A percentile compares a stretch with the other conserved stretches of the same genome.
Evolutionary conservation across 805 yeast genomes (phyloP).

Genomic region (Wickerhamomyces sydowiorum): DNA sequence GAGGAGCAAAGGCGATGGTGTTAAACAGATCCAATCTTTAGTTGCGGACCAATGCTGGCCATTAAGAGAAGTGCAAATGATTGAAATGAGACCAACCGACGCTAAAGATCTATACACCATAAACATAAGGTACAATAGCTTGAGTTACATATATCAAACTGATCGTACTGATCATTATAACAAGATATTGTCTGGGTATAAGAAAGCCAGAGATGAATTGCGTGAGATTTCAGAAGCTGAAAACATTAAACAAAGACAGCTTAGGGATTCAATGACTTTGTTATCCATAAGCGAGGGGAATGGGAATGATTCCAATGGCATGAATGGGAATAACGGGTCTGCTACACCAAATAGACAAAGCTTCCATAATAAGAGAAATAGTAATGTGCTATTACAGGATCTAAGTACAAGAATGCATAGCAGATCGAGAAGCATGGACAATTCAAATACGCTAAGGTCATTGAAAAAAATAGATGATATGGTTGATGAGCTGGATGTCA

Average conservation of each 20-base stretch:
- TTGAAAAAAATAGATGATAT: conserved; percentile 52
- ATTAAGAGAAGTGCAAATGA: conserved; percentile 45
- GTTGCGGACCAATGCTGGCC: conserved; percentile 81
- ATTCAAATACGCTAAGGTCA: conserved; percentile 34
- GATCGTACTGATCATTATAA: conserved; percentile 52
- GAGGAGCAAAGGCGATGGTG: conserved; percentile 8
- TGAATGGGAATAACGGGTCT: background rate
- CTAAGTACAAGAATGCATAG: conserved; percentile 58
- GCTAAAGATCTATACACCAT: conserved; percentile 30
- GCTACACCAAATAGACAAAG: conserved; percentile 23
- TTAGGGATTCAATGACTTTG: conserved; percentile 39
- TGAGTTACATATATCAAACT: conserved; percentile 54
- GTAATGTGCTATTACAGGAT: conserved; percentile 42
- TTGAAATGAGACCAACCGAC: conserved; percentile 14
- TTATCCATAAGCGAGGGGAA: conserved; percentile 25
- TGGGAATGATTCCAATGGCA: conserved; percentile 5
- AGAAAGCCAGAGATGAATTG: conserved; percentile 57
- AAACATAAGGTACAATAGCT: conserved; percentile 40
- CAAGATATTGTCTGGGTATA: conserved; percentile 47
- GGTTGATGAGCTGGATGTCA: conserved; percentile 65
- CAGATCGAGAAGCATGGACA: conserved; percentile 47
- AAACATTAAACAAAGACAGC: conserved; percentile 33
- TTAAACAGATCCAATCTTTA: conserved; percentile 30
- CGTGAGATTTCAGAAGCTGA: conserved; percentile 51
- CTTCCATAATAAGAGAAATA: conserved; percentile 24